Conservation (phyloP, 768 basidiomycete genomes). For the Psilocybe cyanescens region DNA sequence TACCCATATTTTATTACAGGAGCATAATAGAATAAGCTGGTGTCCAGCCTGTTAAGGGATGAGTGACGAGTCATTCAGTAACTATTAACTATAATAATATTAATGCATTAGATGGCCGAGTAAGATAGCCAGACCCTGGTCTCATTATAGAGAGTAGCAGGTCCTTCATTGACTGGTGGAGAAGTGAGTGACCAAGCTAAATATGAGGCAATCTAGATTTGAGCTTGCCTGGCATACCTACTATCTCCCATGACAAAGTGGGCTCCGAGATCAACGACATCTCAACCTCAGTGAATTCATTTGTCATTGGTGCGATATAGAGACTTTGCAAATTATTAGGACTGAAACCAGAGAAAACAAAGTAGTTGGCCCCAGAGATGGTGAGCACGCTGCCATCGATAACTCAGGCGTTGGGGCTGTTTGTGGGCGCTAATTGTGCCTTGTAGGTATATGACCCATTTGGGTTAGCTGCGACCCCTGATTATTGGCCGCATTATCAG, state of each 20-base stretch:
- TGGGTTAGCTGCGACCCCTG: neutral
- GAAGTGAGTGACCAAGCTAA: neutral
- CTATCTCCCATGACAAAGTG: conserved; percentile 15
- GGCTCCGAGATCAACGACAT: conserved; percentile 10
- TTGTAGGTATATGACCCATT: neutral
- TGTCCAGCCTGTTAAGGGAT: neutral
- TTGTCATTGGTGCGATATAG: conserved; percentile 11
- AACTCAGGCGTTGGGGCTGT: neutral
- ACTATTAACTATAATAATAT: too few species aligned
- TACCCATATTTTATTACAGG: neutral
- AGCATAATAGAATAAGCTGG: neutral
- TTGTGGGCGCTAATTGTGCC: neutral
- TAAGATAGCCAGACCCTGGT: conserved; percentile 1
- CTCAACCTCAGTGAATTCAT: neutral
- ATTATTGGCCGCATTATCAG: neutral
- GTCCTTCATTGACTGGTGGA: conserved; percentile 1
- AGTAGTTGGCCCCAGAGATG: neutral
- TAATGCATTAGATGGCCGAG: neutral
- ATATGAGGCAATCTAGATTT: neutral
- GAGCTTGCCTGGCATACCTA: conserved; percentile 2
- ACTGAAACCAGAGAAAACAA: neutral
- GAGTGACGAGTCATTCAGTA: too few species aligned
- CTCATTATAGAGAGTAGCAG: neutral
- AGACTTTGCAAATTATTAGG: neutral
- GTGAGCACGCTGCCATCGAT: neutral